A percentile compares a stretch with the other conserved stretches of the same genome.
phyloP scores from a whole-genome alignment of 2,329 filamentous ascomycete species.

The Epichloe aotearoae region DNA sequence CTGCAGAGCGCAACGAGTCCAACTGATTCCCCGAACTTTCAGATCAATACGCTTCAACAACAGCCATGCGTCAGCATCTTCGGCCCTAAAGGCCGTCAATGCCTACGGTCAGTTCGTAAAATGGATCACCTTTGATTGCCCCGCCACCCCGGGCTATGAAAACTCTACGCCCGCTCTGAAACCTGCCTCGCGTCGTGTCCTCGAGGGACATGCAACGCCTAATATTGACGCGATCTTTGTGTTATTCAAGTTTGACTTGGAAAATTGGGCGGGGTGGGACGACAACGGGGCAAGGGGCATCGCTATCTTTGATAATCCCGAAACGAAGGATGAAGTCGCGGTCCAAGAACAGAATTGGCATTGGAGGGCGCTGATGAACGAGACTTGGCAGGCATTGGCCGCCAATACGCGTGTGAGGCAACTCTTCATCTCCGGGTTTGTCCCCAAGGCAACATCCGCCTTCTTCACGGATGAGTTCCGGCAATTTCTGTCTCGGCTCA shows the following conservation, averaged over 20 bases:
- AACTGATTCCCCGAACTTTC: too few relatives aligned
- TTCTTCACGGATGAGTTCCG: neutral
- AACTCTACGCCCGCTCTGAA: neutral
- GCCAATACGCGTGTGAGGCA: neutral
- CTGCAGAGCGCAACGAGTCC: too few relatives aligned
- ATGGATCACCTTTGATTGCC: neutral
- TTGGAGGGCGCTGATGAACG: neutral
- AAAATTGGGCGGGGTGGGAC: neutral
- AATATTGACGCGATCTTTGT: fast-evolving
- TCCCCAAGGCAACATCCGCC: neutral
- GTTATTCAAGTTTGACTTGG: neutral
- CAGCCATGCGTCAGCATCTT: too few relatives aligned
- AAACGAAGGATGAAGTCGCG: neutral
- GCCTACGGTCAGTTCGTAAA: too few relatives aligned
- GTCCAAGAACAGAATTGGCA: neutral
- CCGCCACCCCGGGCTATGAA: neutral
- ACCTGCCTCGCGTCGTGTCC: neutral
- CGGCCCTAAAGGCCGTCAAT: too few relatives aligned
- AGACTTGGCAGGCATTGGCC: neutral
- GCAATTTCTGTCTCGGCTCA: neutral
- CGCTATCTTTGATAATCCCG: neutral
- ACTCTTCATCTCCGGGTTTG: neutral
- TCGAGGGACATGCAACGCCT: neutral
- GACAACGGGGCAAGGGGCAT: neutral
- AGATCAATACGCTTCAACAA: too few relatives aligned